These are phyloP conservation scores for Globisporangium polare DNA, from an alignment of 352 stramenopile species.

Conservation along the genomic window DNA sequence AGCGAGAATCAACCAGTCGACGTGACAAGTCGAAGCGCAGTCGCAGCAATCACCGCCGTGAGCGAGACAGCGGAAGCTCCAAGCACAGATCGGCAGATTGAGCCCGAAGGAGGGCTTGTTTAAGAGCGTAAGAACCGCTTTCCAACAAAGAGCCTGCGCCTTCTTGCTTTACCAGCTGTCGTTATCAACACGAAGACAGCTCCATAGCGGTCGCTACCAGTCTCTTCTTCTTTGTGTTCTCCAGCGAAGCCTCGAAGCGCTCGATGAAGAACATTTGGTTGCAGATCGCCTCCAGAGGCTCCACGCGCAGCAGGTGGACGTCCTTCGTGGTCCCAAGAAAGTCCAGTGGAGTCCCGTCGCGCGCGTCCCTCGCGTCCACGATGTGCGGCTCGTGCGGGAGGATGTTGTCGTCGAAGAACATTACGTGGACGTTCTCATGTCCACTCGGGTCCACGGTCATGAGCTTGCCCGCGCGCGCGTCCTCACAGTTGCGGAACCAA, in stretches of 20 bases:
- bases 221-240: constrained; percentile 14
- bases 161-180: too few relatives aligned
- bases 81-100: too few relatives aligned
- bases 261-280: constrained; percentile 50
- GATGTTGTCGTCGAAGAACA: constrained; percentile 88
- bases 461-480: constrained; percentile 51
- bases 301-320: constrained; percentile 55
- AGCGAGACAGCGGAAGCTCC: constrained; percentile 6
- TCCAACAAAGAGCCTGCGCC: too few relatives aligned
- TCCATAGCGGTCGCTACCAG: neutral
- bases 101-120: too few relatives aligned
- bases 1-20: neutral
- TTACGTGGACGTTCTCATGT: constrained; percentile 22
- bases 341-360: constrained; percentile 20
- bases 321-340: constrained; percentile 37
- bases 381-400: constrained; percentile 64
- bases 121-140: too few relatives aligned
- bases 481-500: constrained; percentile 59
- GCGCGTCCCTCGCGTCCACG: constrained; percentile 45
- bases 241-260: constrained; percentile 30
- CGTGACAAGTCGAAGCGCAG: constrained; percentile 20
- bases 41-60: constrained; percentile 7
- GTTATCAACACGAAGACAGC: too few relatives aligned
- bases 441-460: constrained; percentile 39
- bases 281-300: constrained; percentile 59